phyloP scores from a whole-genome alignment of 495 filamentous ascomycete genomes.

The Penicillium waksmanii region DNA sequence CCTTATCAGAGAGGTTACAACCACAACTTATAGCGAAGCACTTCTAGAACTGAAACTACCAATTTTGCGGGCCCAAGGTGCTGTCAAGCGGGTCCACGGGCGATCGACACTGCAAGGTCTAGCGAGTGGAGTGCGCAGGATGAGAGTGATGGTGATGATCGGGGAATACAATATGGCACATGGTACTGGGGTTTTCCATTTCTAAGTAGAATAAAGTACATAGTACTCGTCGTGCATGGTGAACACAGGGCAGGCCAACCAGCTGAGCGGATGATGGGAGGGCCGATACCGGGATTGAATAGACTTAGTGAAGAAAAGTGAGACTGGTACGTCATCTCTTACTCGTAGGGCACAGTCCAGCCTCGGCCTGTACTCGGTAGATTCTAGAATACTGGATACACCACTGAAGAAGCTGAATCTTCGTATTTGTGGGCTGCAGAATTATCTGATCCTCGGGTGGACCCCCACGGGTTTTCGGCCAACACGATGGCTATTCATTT shows the following conservation, averaged over 20 bases:
- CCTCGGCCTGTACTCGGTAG: too few relatives aligned
- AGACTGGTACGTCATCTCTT: too few relatives aligned
- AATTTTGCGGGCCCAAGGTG: background rate
- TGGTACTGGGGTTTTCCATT: too few relatives aligned
- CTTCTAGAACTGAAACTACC: background rate
- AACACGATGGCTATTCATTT: too few relatives aligned
- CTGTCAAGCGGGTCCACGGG: background rate
- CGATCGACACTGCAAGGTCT: background rate
- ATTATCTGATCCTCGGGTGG: background rate
- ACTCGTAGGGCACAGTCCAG: too few relatives aligned
- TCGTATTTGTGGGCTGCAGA: background rate
- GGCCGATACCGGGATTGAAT: background rate
- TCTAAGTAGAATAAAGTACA: too few relatives aligned
- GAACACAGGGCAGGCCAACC: too few relatives aligned
- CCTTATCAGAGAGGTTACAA: too few relatives aligned
- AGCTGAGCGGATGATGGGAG: background rate
- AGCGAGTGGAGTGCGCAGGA: background rate
- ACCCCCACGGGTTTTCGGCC: background rate
- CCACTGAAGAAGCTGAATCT: background rate
- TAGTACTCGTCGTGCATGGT: too few relatives aligned
- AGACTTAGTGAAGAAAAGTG: background rate
- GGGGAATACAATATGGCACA: too few relatives aligned
- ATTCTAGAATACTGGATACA: background rate
- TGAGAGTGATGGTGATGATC: background rate
- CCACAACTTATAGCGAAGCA: too few relatives aligned